Evolutionary conservation across 2,329 filamentous ascomycete species (phyloP), one percentile per base, ranked within the genome.

Genomic region (Aureobasidium uvarum): DNA sequence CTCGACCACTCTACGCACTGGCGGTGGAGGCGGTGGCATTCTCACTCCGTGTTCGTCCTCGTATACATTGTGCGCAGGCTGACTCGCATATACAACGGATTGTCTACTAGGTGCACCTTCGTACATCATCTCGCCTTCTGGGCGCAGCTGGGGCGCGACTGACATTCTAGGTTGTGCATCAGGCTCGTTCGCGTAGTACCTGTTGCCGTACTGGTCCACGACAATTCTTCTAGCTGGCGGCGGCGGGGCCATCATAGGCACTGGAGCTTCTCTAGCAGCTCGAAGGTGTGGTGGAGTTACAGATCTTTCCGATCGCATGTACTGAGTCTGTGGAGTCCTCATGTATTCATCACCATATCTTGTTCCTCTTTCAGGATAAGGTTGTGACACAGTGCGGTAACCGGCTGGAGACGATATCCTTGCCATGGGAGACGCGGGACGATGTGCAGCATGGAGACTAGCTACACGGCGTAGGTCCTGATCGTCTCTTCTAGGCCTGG

Each of bases 121-220:
- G 70, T 92, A 78, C 66, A 77, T 75, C 36, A 36, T 16, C 20
- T 63, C 64, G 14, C 20, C 13, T 38, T 66, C 64, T 5, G 58
- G 38, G 14, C 56, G 55, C 11, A 72, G 72, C 41, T 82, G 78
- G 46, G 84, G 81, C 5, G 82, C 84, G 18, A 83, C 79, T 8
- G 85, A 86, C 58, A 84, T 84, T 54, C 84, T 78, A 23, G 81
- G 72, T 20, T 67, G 25, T 31, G 62, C 70, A 69, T 74, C 64
- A 43, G 79, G 74, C 6, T 83, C 76, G 48, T 81, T 80, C 33
- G 64, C 51, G 68, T 86, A 85, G 77, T 93, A 97, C 74, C 91
- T 87, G 74, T 91, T 90, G 46, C 92, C 92, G 76, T 88, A 91
- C 68, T 90, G 86, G 77, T 97, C 93, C 64, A 96, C 82, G 39